Evolutionary conservation across 1,284 basidiomycete species (phyloP).

Genomic region (Golubevia pallescens): DNA sequence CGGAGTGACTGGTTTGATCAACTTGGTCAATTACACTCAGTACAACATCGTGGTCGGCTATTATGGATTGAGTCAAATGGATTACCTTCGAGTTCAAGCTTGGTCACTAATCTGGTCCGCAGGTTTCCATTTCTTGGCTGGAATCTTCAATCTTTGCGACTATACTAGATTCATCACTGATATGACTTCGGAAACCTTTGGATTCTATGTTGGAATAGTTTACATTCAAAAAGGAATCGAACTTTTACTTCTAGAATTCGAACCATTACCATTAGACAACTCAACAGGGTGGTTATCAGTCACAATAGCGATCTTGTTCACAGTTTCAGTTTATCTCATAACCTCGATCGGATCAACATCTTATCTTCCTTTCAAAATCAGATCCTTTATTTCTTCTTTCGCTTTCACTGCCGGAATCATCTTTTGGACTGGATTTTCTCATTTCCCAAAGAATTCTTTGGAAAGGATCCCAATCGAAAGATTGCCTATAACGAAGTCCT

Average conservation of each 20-base stretch:
- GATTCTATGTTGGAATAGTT: constrained; percentile 76
- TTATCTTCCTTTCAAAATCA: constrained; percentile 62
- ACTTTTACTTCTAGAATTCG: constrained; percentile 65
- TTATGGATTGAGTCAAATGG: constrained; percentile 41
- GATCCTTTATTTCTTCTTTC: constrained; percentile 63
- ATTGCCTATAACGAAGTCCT: constrained; percentile 44
- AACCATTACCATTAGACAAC: constrained; percentile 47
- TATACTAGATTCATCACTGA: constrained; percentile 81
- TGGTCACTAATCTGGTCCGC: constrained; percentile 95
- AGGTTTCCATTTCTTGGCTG: constrained; percentile 86
- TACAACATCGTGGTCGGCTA: constrained; percentile 56
- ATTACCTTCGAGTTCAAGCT: constrained; percentile 53
- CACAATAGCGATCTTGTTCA: constrained; percentile 66
- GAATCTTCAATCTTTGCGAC: constrained; percentile 73
- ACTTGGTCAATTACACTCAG: constrained; percentile 32
- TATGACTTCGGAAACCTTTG: constrained; percentile 90
- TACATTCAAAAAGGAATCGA: constrained; percentile 67
- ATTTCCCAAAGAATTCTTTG: constrained; percentile 58
- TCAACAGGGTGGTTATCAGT: constrained; percentile 66
- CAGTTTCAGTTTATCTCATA: constrained; percentile 64
- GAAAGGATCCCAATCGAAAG: constrained; percentile 42
- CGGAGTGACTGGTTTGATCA: constrained; percentile 80
- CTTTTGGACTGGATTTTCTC: constrained; percentile 66
- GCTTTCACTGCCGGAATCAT: constrained; percentile 65
- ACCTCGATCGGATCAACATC: constrained; percentile 43